phyloP scores from a whole-genome alignment of 805 yeast genomes.

The Ogataea henricii region DNA sequence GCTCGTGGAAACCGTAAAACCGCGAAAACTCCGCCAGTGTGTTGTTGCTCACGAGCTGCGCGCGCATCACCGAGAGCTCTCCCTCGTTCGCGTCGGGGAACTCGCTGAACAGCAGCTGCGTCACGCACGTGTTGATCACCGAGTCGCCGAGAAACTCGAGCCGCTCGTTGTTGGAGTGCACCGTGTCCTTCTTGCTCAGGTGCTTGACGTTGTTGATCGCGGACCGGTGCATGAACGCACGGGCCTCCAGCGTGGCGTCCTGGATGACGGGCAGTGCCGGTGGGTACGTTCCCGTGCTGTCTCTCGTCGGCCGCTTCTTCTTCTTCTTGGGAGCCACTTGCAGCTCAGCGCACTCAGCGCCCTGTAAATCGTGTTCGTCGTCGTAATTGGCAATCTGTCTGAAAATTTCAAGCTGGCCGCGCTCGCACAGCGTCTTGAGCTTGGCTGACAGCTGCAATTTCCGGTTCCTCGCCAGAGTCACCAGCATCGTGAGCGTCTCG shows the following conservation, averaged over 20 bases:
- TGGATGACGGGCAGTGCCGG: conserved; percentile 73
- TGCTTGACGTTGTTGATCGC: conserved; percentile 58
- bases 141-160: conserved; percentile 92
- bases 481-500: conserved; percentile 41
- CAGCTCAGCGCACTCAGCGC: conserved; percentile 18
- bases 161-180: conserved; percentile 77
- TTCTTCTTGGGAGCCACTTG: conserved; percentile 1
- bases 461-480: conserved; percentile 53
- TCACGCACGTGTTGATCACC: conserved; percentile 69
- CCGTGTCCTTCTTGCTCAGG: conserved; percentile 55
- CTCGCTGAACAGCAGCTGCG: conserved; percentile 62
- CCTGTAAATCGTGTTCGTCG: conserved; percentile 26
- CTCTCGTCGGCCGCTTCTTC: neutral
- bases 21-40: conserved; percentile 70
- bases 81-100: conserved; percentile 83
- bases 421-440: conserved; percentile 53
- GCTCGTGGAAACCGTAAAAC: conserved; percentile 64
- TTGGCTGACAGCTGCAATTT: conserved; percentile 61
- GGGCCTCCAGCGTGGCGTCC: conserved; percentile 57
- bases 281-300: conserved; percentile 32
- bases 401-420: conserved; percentile 52
- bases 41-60: conserved; percentile 71
- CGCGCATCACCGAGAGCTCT: conserved; percentile 67
- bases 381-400: conserved; percentile 53
- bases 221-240: conserved; percentile 84